Evolutionary conservation across 1,284 basidiomycete genomes (phyloP).

Genomic region (Boletus semigastroideus): DNA sequence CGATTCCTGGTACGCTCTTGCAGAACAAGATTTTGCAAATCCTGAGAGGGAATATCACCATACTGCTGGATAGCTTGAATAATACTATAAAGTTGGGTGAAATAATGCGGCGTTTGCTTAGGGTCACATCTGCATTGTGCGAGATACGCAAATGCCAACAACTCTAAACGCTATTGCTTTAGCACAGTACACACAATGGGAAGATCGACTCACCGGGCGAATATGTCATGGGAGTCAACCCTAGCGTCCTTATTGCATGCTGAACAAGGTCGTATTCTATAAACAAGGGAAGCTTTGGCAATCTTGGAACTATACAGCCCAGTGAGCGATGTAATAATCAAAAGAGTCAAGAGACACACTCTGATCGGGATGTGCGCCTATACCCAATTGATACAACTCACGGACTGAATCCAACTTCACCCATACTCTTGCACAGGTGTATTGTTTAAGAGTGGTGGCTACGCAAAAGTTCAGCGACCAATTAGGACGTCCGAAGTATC

Average conservation of each 20-base stretch:
- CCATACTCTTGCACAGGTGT: conserved; percentile 38
- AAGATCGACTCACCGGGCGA: conserved; percentile 49
- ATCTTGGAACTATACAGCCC: conserved; percentile 48
- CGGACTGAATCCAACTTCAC: conserved; percentile 60
- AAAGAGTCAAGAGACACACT: conserved; percentile 43
- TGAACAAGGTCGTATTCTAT: conserved; percentile 39
- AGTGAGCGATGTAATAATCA: conserved; percentile 5
- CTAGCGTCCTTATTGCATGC: conserved; percentile 48
- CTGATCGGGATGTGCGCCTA: conserved; percentile 75
- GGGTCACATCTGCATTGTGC: conserved; percentile 80
- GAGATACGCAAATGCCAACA: conserved; percentile 72
- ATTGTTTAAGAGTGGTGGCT: conserved; percentile 44
- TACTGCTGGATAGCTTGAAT: conserved; percentile 47
- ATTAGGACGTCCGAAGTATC: conserved; percentile 4
- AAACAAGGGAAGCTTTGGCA: conserved; percentile 42
- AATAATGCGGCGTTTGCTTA: conserved; percentile 56
- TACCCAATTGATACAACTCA: conserved; percentile 65
- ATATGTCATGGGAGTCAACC: conserved; percentile 63
- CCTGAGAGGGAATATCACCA: conserved; percentile 40
- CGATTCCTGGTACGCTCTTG: conserved; percentile 63
- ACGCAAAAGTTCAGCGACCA: conserved; percentile 6
- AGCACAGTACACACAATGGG: background rate
- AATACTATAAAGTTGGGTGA: conserved; percentile 54
- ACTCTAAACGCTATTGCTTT: conserved; percentile 41
- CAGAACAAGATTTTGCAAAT: conserved; percentile 55